These are phyloP conservation scores for Trichoderma semiorbis DNA, from an alignment of 2,329 filamentous ascomycete genomes.

Conservation along the genomic window DNA sequence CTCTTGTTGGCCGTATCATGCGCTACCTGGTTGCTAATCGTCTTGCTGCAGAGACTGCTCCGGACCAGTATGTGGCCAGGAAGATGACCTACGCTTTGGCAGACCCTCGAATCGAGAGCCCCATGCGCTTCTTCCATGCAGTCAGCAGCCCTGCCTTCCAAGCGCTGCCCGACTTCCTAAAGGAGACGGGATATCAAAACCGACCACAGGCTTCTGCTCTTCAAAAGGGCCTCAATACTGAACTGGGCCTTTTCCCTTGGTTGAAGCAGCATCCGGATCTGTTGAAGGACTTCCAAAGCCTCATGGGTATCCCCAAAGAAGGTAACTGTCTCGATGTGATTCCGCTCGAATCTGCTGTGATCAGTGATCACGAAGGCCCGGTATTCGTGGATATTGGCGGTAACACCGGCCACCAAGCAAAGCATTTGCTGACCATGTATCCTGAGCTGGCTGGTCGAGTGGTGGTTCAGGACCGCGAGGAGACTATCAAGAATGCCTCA, in stretches of 20 bases:
- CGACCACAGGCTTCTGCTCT: conserved; percentile 6
- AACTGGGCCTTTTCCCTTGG: not conserved
- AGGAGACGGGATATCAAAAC: conserved; percentile 17
- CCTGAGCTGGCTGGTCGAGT: conserved; percentile 5
- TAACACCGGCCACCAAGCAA: not conserved
- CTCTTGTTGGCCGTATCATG: conserved; percentile 31
- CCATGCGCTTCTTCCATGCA: conserved; percentile 27
- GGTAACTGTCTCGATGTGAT: conserved; percentile 1
- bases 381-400: conserved; percentile 9
- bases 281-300: conserved; percentile 6
- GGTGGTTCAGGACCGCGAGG: not conserved
- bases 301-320: conserved; percentile 1
- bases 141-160: conserved; percentile 25
- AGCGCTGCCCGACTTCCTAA: conserved; percentile 30
- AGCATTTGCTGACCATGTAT: not conserved
- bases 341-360: not conserved
- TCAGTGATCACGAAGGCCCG: not conserved
- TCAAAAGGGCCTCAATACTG: conserved; percentile 2
- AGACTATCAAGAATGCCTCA: not conserved
- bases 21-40: conserved; percentile 32
- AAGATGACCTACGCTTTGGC: conserved; percentile 29
- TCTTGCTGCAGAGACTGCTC: conserved; percentile 28
- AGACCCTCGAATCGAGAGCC: conserved; percentile 27
- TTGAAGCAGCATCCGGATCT: not conserved
- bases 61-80: conserved; percentile 30